These are phyloP conservation scores for Paspalum notatum DNA, from an alignment of 176 grass and related monocot species.

Conservation along the genomic window DNA sequence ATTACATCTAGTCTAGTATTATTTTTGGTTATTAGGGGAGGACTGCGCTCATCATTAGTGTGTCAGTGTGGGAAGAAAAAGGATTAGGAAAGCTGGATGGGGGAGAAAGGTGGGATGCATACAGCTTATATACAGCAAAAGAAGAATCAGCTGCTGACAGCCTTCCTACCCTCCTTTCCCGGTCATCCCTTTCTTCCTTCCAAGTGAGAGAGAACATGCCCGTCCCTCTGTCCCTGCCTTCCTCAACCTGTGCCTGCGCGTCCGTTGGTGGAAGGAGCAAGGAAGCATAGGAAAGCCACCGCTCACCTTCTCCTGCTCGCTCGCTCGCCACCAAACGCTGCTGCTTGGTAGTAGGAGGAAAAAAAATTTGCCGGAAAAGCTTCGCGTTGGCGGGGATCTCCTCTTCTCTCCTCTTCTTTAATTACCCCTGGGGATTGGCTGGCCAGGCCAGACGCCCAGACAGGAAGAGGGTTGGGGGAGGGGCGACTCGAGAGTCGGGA, in stretches of 20 bases:
- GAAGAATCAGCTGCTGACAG: conserved; percentile 33
- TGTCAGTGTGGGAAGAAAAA: neutral
- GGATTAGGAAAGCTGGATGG: conserved; percentile 40
- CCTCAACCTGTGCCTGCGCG: neutral
- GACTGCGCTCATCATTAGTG: conserved; percentile 50
- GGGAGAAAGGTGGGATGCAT: conserved; percentile 9
- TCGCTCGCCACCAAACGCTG: conserved; percentile 47
- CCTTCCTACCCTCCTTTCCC: conserved; percentile 36
- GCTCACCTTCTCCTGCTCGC: conserved; percentile 60
- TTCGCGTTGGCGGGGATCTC: conserved; percentile 43
- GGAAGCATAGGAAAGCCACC: conserved; percentile 55
- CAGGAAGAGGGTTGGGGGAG: conserved; percentile 1
- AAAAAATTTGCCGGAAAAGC: conserved; percentile 48
- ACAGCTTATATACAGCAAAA: conserved; percentile 6
- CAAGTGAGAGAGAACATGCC: too few species aligned
- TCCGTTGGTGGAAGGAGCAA: conserved; percentile 39
- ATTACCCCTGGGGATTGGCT: conserved; percentile 40
- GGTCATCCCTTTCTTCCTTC: conserved; percentile 18
- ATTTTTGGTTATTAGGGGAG: neutral
- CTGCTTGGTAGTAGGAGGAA: conserved; percentile 52
- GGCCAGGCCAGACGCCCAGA: conserved; percentile 15
- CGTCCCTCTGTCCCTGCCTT: too few species aligned
- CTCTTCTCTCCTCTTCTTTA: conserved; percentile 48
- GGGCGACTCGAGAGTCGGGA: neutral
- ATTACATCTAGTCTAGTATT: too few species aligned